Conservation (phyloP, 176 grass and related monocot genomes). For the Dactylis glomerata region DNA sequence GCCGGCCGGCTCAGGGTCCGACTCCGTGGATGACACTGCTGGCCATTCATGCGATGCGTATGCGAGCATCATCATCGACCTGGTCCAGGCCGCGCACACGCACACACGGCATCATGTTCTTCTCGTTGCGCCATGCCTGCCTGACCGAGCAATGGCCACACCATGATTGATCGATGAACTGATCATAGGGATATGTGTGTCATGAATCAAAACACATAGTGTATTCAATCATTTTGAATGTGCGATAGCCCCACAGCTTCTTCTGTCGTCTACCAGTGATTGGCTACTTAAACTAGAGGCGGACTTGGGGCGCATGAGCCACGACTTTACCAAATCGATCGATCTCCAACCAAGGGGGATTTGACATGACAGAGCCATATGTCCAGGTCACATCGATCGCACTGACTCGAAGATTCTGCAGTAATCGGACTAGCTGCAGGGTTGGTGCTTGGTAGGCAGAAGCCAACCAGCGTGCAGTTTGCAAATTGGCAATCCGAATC, state of each 20-base stretch:
- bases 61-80: conserved; percentile 23
- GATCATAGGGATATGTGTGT: not conserved
- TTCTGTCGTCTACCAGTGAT: conserved; percentile 7
- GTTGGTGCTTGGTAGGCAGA: conserved; percentile 4
- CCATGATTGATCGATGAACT: not conserved
- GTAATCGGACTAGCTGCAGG: not conserved
- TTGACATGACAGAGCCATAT: not conserved
- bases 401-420: conserved; percentile 2
- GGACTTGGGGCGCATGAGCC: not conserved
- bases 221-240: not conserved
- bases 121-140: not conserved
- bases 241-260: not conserved
- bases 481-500: conserved; percentile 38
- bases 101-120: conserved; percentile 7
- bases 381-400: conserved; percentile 18
- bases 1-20: not conserved
- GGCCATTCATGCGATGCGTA: not conserved
- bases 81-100: conserved; percentile 26
- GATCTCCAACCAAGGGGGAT: not conserved
- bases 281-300: conserved; percentile 18
- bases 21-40: not conserved
- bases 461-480: not conserved
- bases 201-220: not conserved
- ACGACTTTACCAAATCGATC: conserved; percentile 17
- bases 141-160: not conserved